Conservation (phyloP, 1,284 basidiomycete species). For the Pisolithus thermaeus region DNA sequence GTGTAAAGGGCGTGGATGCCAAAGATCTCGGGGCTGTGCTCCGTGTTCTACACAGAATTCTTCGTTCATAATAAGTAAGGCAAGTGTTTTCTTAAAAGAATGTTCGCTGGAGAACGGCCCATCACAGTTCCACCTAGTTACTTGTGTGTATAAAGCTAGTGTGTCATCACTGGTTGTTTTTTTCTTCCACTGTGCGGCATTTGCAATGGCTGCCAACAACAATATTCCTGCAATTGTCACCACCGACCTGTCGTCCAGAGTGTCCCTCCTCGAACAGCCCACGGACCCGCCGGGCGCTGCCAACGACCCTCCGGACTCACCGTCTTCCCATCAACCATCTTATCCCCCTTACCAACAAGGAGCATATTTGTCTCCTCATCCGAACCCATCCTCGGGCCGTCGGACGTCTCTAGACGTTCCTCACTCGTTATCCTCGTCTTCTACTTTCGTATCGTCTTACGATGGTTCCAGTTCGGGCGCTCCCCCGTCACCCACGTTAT, state of each 20-base stretch:
- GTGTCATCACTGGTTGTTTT: background rate
- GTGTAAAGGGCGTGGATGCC: slow-evolving; percentile 8
- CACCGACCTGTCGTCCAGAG: slow-evolving; percentile 29
- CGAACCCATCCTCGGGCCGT: background rate
- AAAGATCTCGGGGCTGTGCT: slow-evolving; percentile 22
- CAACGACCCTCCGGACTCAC: background rate
- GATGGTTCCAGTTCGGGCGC: slow-evolving; percentile 33
- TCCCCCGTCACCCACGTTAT: slow-evolving; percentile 71
- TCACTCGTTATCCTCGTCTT: slow-evolving; percentile 30
- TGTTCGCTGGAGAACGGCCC: background rate
- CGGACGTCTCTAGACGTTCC: slow-evolving; percentile 19
- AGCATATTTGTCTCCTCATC: slow-evolving; percentile 21
- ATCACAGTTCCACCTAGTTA: slow-evolving; percentile 2
- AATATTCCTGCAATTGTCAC: slow-evolving; percentile 32
- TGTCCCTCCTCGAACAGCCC: slow-evolving; percentile 13
- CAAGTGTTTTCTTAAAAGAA: background rate
- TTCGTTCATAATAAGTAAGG: background rate
- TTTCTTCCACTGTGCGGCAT: slow-evolving; percentile 10
- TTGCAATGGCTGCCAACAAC: slow-evolving; percentile 8
- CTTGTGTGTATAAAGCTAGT: background rate
- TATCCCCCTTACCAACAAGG: background rate
- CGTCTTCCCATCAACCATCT: slow-evolving; percentile 1
- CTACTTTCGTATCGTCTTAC: slow-evolving; percentile 32
- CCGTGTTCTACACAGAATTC: slow-evolving; percentile 26
- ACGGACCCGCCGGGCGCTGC: background rate